These are phyloP conservation scores for Camelina sativa DNA, from an alignment of 345 rosid genomes.

Conservation along the genomic window DNA sequence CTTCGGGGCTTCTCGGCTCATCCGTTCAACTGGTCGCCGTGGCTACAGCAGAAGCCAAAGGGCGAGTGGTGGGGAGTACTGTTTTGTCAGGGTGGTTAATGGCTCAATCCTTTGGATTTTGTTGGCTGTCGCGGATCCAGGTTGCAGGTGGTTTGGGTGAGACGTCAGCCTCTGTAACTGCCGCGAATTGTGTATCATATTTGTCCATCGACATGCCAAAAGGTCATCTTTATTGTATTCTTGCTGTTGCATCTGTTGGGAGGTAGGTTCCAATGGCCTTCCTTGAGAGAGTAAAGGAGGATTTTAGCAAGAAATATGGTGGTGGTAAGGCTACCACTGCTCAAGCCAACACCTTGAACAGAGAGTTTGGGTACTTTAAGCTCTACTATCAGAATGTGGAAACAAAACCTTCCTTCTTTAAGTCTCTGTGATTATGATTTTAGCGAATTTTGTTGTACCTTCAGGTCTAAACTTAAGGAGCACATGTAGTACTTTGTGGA, in stretches of 20 bases:
- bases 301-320: conserved; percentile 79
- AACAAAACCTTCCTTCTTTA: background rate
- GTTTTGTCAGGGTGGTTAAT: too few relatives aligned
- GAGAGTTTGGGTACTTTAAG: conserved; percentile 66
- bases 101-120: too few relatives aligned
- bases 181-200: too few relatives aligned
- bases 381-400: background rate
- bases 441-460: background rate
- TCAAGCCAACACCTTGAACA: conserved; percentile 71
- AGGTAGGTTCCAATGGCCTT: conserved; percentile 89
- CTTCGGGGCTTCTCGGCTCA: too few relatives aligned
- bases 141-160: too few relatives aligned
- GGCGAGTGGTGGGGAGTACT: too few relatives aligned
- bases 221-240: conserved; percentile 56
- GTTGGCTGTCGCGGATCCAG: too few relatives aligned
- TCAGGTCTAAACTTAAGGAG: conserved; percentile 81
- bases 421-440: background rate
- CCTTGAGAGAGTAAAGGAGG: conserved; percentile 80
- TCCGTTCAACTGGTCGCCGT: too few relatives aligned
- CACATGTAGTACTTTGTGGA: conserved; percentile 89
- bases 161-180: too few relatives aligned
- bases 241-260: conserved; percentile 86
- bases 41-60: too few relatives aligned
- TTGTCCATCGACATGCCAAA: conserved; percentile 6
- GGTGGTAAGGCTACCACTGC: conserved; percentile 90